Percentiles rank a stretch among this genome's conserved stretches.
Conservation (phyloP, 106 monocot genomes). For the Dendrobium officinale region DNA sequence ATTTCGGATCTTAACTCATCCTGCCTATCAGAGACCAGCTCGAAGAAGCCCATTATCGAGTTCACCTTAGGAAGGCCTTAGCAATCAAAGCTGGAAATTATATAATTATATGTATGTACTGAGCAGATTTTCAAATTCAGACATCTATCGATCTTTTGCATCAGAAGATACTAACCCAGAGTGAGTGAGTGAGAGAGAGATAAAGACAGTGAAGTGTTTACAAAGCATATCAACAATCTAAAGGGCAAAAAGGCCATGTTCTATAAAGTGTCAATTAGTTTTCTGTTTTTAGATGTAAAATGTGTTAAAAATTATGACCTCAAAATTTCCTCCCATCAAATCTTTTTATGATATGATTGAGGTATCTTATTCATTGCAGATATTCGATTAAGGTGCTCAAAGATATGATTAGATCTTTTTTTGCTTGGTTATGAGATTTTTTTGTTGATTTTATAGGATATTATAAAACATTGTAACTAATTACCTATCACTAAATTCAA, state of each 20-base stretch:
- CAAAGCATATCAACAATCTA: not conserved
- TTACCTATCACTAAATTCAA: too few species aligned
- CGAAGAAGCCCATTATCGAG: conserved; percentile 72
- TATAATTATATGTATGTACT: not conserved
- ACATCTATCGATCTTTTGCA: not conserved
- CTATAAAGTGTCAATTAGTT: not conserved
- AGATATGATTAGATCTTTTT: too few species aligned
- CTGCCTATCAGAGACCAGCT: conserved; percentile 23
- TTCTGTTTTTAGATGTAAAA: not conserved
- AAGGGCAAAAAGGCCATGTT: not conserved
- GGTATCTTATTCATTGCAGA: too few species aligned
- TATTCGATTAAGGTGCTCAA: too few species aligned
- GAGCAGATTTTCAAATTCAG: not conserved
- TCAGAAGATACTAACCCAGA: not conserved
- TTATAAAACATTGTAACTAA: too few species aligned
- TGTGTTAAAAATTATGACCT: not conserved
- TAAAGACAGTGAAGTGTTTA: not conserved
- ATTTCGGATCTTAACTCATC: conserved; percentile 38
- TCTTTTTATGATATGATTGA: too few species aligned
- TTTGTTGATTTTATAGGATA: too few species aligned
- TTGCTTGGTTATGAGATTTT: too few species aligned
- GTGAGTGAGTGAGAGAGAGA: conserved; percentile 1
- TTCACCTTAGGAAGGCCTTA: conserved; percentile 68
- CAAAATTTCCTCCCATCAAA: too few species aligned
- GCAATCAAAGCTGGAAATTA: not conserved